phyloP scores from a whole-genome alignment of 805 yeast species.

The Citeromyces nyonsensis region DNA sequence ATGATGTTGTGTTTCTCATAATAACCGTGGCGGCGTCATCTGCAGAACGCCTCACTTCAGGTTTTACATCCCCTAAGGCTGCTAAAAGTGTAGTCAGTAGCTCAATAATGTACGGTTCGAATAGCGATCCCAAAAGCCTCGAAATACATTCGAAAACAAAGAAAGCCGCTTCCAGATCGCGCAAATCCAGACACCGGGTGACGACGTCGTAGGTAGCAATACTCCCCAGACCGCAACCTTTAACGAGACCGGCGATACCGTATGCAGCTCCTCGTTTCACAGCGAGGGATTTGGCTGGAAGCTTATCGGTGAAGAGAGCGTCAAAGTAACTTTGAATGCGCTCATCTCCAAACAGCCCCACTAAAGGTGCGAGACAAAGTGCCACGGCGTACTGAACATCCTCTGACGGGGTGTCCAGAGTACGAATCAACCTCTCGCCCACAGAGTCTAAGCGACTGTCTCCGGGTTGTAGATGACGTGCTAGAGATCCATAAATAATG shows the following conservation, averaged over 20 bases:
- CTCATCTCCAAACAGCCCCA: slow-evolving; percentile 22
- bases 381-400: slow-evolving; percentile 82
- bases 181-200: slow-evolving; percentile 5
- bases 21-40: slow-evolving; percentile 73
- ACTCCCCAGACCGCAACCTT: slow-evolving; percentile 77
- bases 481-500: slow-evolving; percentile 81
- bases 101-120: slow-evolving; percentile 92
- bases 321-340: slow-evolving; percentile 41
- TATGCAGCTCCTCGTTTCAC: slow-evolving; percentile 90
- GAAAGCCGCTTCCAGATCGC: slow-evolving; percentile 70
- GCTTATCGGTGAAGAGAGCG: slow-evolving; percentile 40
- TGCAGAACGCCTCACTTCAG: slow-evolving; percentile 84
- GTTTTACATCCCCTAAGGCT: slow-evolving; percentile 69
- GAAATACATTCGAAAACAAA: slow-evolving; percentile 79
- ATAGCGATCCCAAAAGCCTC: slow-evolving; percentile 52
- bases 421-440: slow-evolving; percentile 51
- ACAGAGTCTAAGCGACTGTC: slow-evolving; percentile 57
- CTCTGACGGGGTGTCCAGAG: slow-evolving; percentile 80
- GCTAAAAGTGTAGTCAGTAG: slow-evolving; percentile 68
- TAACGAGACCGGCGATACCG: slow-evolving; percentile 87
- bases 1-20: slow-evolving; percentile 85
- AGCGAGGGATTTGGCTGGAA: slow-evolving; percentile 28
- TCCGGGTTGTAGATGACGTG: slow-evolving; percentile 56
- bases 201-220: slow-evolving; percentile 66
- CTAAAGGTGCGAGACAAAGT: slow-evolving; percentile 75